phyloP scores from a whole-genome alignment of 2,329 filamentous ascomycete genomes.

The Teratosphaeriaceae sp. region DNA sequence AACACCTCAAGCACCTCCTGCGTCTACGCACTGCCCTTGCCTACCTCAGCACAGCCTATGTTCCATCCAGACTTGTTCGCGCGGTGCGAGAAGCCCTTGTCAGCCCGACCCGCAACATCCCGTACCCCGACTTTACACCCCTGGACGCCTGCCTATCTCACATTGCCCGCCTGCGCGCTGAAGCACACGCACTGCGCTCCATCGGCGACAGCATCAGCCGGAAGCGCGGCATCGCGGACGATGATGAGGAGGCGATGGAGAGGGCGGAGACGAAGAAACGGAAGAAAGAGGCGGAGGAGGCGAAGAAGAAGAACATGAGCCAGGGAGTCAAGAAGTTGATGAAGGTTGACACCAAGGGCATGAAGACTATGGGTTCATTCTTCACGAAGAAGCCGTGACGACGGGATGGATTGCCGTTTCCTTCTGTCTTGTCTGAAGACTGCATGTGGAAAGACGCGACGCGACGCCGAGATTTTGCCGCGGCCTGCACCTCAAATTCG shows the following conservation, averaged over 20 bases:
- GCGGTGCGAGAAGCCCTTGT: too few species aligned
- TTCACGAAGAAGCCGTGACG: not conserved
- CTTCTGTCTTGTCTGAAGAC: too few species aligned
- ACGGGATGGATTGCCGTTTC: too few species aligned
- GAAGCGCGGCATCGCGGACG: slow-evolving; percentile 50
- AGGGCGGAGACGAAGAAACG: slow-evolving; percentile 71
- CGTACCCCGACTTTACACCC: slow-evolving; percentile 65
- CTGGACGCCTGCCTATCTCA: slow-evolving; percentile 63
- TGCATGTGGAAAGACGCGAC: too few species aligned
- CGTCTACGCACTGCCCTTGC: slow-evolving; percentile 57
- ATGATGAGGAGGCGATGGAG: slow-evolving; percentile 59
- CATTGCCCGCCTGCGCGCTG: slow-evolving; percentile 60
- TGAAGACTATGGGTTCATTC: slow-evolving; percentile 51
- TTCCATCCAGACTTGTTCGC: too few species aligned
- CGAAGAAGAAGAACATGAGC: slow-evolving; percentile 73
- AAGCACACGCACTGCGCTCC: slow-evolving; percentile 63
- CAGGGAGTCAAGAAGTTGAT: slow-evolving; percentile 71
- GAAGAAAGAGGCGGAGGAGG: slow-evolving; percentile 83
- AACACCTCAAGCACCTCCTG: slow-evolving; percentile 45
- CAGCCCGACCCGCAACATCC: slow-evolving; percentile 37
- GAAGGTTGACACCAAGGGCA: slow-evolving; percentile 85
- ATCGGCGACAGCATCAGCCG: slow-evolving; percentile 60
- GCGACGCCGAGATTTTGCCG: too few species aligned
- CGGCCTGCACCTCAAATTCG: not conserved
- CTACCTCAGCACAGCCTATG: slow-evolving; percentile 58